phyloP scores from a whole-genome alignment of 1,139 yeast genomes.

The Yamadazyma trypodendri region DNA sequence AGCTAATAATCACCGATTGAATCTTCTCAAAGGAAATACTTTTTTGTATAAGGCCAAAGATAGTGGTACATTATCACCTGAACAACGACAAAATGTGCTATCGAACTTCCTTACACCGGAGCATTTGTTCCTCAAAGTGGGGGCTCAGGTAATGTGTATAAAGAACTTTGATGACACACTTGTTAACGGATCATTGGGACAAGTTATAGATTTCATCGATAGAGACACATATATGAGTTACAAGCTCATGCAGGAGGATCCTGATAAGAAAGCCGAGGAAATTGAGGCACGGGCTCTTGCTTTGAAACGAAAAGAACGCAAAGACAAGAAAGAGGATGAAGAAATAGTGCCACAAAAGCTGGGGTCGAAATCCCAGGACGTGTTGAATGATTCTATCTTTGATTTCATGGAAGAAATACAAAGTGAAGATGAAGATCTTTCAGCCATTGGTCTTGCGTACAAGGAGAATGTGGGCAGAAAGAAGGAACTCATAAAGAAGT shows the following conservation, averaged over 20 bases:
- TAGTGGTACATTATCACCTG: slow-evolving; percentile 54
- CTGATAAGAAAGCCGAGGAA: slow-evolving; percentile 19
- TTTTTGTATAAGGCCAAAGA: slow-evolving; percentile 59
- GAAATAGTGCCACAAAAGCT: slow-evolving; percentile 6
- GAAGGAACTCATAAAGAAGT: slow-evolving; percentile 16
- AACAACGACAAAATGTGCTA: slow-evolving; percentile 44
- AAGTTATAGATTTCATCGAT: slow-evolving; percentile 51
- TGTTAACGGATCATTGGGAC: slow-evolving; percentile 93
- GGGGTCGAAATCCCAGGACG: slow-evolving; percentile 6
- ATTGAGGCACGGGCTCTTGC: slow-evolving; percentile 11
- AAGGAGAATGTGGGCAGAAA: slow-evolving; percentile 20
- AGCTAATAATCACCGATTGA: slow-evolving; percentile 64
- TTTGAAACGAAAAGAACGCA: slow-evolving; percentile 4
- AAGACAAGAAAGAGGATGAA: slow-evolving; percentile 11
- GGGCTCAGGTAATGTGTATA: slow-evolving; percentile 95
- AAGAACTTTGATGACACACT: slow-evolving; percentile 84
- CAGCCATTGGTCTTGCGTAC: slow-evolving; percentile 8
- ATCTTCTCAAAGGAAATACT: slow-evolving; percentile 46
- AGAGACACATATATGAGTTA: slow-evolving; percentile 34
- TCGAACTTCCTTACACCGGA: slow-evolving; percentile 74
- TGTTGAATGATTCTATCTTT: slow-evolving; percentile 25
- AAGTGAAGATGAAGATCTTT: slow-evolving; percentile 6
- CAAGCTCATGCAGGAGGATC: slow-evolving; percentile 19
- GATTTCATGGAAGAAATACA: slow-evolving; percentile 17
- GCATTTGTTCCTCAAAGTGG: slow-evolving; percentile 61